phyloP scores from a whole-genome alignment of 352 stramenopile genomes.

The Globisporangium solare region DNA sequence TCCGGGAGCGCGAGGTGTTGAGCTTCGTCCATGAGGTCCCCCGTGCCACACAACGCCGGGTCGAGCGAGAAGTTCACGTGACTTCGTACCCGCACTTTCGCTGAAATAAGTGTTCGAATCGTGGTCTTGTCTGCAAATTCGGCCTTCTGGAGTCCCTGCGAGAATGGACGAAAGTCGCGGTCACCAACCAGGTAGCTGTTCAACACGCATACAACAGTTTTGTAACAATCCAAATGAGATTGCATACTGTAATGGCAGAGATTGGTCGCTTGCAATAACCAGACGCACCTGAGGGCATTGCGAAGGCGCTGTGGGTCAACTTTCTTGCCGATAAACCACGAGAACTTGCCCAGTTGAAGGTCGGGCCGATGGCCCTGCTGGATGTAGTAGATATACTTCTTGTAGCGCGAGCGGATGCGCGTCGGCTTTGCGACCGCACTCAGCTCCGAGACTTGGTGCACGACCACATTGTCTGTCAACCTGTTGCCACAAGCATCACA shows the following conservation, averaged over 20 bases:
- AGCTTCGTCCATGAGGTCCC: constrained; percentile 41
- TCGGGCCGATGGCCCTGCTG: constrained; percentile 74
- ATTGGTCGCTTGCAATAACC: constrained; percentile 2
- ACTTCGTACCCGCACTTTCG: constrained; percentile 52
- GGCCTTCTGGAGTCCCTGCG: constrained; percentile 61
- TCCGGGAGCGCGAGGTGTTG: constrained; percentile 8
- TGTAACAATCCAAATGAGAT: background rate
- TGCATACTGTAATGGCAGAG: background rate
- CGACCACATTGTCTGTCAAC: constrained; percentile 39
- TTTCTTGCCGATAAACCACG: constrained; percentile 76
- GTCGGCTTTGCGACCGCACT: constrained; percentile 25
- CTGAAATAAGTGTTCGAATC: constrained; percentile 61
- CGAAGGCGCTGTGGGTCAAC: constrained; percentile 56
- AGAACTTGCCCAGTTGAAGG: constrained; percentile 65
- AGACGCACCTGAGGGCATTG: constrained; percentile 48
- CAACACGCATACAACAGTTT: background rate
- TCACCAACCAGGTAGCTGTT: constrained; percentile 53
- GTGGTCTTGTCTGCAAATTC: constrained; percentile 58
- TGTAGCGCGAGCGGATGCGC: constrained; percentile 77
- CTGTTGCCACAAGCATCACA: constrained; percentile 14
- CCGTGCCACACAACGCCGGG: constrained; percentile 39
- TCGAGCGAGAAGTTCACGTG: constrained; percentile 75
- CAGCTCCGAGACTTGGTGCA: constrained; percentile 39
- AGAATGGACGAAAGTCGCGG: constrained; percentile 82
- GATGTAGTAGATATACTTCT: constrained; percentile 90